These are phyloP conservation scores for Bertia moriformis DNA, from an alignment of 2,329 filamentous ascomycete species.

Conservation along the genomic window DNA sequence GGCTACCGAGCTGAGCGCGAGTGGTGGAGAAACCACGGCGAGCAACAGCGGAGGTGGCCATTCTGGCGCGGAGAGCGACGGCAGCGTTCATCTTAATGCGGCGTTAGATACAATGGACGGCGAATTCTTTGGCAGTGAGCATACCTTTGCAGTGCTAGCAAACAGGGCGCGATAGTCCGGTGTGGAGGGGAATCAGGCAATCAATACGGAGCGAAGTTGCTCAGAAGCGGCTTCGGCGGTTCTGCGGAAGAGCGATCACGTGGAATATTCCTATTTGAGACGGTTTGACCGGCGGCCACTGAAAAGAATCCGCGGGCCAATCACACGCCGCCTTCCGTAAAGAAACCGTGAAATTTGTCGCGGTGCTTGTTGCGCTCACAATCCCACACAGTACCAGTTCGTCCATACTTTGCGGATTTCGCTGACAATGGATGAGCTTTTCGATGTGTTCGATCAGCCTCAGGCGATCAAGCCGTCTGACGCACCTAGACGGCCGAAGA, in stretches of 20 bases:
- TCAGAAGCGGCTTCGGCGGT: background rate
- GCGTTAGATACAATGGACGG: constrained; percentile 18
- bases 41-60: constrained; percentile 53
- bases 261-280: background rate
- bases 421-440: constrained; percentile 57
- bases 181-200: background rate
- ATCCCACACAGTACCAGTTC: too few relatives aligned
- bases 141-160: background rate
- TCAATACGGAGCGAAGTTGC: too few relatives aligned
- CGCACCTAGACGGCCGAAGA: constrained; percentile 18
- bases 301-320: constrained; percentile 9
- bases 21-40: constrained; percentile 92
- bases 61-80: constrained; percentile 44
- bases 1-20: constrained; percentile 69
- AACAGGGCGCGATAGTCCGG: background rate
- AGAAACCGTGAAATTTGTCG: constrained; percentile 17
- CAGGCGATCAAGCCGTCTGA: constrained; percentile 18
- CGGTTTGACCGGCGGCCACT: background rate
- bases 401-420: background rate
- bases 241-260: background rate
- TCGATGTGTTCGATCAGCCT: constrained; percentile 62
- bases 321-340: constrained; percentile 10
- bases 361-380: too few relatives aligned
- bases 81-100: constrained; percentile 65
- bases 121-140: background rate